A percentile compares a stretch with the other conserved stretches of the same genome.
phyloP scores from a whole-genome alignment of 768 basidiomycete species.

The Psilocybe cyanescens region DNA sequence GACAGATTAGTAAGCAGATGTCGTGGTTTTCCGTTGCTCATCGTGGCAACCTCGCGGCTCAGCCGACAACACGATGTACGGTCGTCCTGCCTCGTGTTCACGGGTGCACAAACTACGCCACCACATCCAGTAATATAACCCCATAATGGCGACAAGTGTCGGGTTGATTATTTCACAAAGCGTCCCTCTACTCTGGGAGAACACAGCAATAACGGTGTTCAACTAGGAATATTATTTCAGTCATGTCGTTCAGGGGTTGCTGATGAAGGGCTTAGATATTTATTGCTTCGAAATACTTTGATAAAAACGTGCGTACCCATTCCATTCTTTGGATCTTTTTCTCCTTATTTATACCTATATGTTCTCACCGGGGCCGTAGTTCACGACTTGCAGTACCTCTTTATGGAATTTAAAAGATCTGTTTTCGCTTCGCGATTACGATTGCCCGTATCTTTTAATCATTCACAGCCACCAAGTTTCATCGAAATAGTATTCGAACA shows the following conservation, averaged over 20 bases:
- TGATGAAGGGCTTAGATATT: not conserved
- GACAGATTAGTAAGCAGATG: not conserved
- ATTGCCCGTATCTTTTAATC: not conserved
- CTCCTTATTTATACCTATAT: not conserved
- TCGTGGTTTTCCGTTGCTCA: not conserved
- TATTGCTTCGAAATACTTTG: not conserved
- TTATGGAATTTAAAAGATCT: not conserved
- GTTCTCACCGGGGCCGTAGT: not conserved
- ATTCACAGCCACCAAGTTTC: not conserved
- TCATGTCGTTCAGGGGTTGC: not conserved
- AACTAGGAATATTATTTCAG: not conserved
- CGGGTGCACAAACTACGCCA: not conserved
- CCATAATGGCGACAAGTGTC: not conserved
- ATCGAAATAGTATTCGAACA: too few relatives aligned
- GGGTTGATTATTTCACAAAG: not conserved
- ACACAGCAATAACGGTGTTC: not conserved
- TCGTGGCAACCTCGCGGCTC: not conserved
- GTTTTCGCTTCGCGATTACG: not conserved
- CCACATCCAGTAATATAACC: too few relatives aligned
- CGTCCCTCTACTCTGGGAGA: too few relatives aligned
- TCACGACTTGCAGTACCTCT: not conserved
- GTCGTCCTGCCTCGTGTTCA: not conserved
- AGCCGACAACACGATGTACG: not conserved
- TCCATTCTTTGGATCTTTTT: conserved; percentile 1
- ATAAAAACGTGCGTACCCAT: not conserved